phyloP scores from a whole-genome alignment of 2,329 filamentous ascomycete species.

The Fusarium falciforme region DNA sequence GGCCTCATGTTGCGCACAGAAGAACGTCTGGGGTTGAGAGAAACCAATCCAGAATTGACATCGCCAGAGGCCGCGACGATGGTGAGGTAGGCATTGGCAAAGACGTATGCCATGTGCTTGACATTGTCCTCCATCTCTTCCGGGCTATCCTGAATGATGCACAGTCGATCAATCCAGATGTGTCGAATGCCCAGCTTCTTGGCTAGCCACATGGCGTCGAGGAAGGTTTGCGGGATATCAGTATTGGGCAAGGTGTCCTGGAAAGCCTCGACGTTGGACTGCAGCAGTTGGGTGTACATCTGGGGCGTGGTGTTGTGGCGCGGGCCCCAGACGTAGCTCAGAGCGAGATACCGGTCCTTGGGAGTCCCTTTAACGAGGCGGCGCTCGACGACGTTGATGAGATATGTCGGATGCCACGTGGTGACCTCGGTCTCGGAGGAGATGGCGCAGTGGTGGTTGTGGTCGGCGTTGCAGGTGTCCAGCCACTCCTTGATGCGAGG shows the following conservation, averaged over 20 bases:
- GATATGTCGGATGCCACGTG: constrained; percentile 55
- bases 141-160: constrained; percentile 58
- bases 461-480: constrained; percentile 56
- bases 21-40: constrained; percentile 50
- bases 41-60: constrained; percentile 51
- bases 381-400: constrained; percentile 55
- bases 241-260: constrained; percentile 51
- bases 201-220: constrained; percentile 58
- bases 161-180: constrained; percentile 60
- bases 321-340: constrained; percentile 59
- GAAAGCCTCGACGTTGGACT: constrained; percentile 51
- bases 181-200: constrained; percentile 56
- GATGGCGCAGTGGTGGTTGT: constrained; percentile 54
- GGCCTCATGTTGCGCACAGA: constrained; percentile 41
- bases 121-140: constrained; percentile 54
- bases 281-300: constrained; percentile 47
- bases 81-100: constrained; percentile 58
- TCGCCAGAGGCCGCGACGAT: constrained; percentile 57
- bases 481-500: constrained; percentile 57
- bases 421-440: constrained; percentile 36
- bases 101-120: constrained; percentile 58
- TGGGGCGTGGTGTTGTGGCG: constrained; percentile 40
- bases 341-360: constrained; percentile 55
- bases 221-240: constrained; percentile 54
- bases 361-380: constrained; percentile 53